Evolutionary conservation across 257 asterid genomes (phyloP).

Genomic region (Ilex aquifolium): DNA sequence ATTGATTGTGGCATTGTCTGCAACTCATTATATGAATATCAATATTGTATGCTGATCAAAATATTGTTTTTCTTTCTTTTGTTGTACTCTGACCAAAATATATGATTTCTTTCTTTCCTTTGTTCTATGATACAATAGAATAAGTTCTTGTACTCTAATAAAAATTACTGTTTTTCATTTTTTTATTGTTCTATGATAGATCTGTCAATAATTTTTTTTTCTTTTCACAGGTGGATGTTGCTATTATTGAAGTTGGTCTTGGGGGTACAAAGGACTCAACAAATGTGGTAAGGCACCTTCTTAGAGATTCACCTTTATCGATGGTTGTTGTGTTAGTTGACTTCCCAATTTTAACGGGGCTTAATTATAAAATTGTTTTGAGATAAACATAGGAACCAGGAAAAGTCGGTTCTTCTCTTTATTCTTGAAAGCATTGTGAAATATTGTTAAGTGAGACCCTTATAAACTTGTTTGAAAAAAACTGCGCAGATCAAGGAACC

Average conservation of each 20-base stretch:
- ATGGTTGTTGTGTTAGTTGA: no score
- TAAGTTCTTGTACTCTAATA: no score
- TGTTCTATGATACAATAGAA: no score
- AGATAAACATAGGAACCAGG: background rate
- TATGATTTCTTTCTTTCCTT: no score
- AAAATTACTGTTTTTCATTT: no score
- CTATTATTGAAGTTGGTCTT: slow-evolving; percentile 92
- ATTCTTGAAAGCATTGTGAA: background rate
- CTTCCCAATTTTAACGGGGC: no score
- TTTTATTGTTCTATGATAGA: background rate
- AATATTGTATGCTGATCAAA: no score
- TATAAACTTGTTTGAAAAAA: background rate
- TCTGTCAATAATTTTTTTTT: slow-evolving; percentile 1
- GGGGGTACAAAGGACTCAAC: slow-evolving; percentile 90
- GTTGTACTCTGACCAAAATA: no score
- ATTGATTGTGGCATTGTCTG: no score
- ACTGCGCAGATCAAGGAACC: slow-evolving; percentile 70
- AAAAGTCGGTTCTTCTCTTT: slow-evolving; percentile 4
- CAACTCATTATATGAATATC: no score
- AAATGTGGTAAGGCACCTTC: slow-evolving; percentile 61
- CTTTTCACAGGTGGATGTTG: slow-evolving; percentile 79
- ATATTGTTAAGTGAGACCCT: background rate
- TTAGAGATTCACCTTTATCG: slow-evolving; percentile 1
- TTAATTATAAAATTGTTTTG: background rate
- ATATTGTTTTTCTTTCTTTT: no score